Evolutionary conservation across 192 early-diverging fungal species (phyloP), one percentile per base, ranked within the genome.

Genomic region (Chytriomyces sp.): DNA sequence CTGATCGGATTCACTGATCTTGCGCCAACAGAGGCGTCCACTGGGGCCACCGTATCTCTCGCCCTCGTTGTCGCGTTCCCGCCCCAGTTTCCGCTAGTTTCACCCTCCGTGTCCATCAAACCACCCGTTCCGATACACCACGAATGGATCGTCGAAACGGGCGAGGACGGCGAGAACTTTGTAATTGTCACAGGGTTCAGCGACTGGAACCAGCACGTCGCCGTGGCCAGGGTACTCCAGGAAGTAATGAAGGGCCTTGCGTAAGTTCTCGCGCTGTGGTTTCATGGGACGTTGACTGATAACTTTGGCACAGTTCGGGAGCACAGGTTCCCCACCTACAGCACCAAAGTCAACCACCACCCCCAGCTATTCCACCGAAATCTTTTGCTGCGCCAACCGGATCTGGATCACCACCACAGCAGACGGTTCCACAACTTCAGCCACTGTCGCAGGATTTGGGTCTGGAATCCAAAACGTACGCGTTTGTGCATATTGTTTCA

Each of bases 391-490:
- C 33, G 25, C 25, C 41, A 65, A 25, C n/a, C 22, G 25, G 6
- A 17, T 39, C n/a, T 0, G 6, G 10, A 61, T 6, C n/a, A 61
- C 12, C 10, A 58, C 3, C 22, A 26, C 37, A 61, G 39, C 63
- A 12, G 12, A 22, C 25, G 5, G 22, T 33, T 22, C 63, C 22
- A 49, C 63, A 30, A 26, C 19, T 22, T 14, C 10, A 49, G n/a
- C 8, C 63, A 37, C 10, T 17, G 7, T 14, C 59, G 38, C 4
- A 25, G 28, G 34, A 65, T 41, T 49, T 10, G 28, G 49, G 14
- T 7, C 34, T 65, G 40, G 63, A 65, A 65, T 65, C 40, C 22
- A 65, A 65, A 39, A 52, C 33, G 63, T 65, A 26, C 8, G 38
- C 17, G 0, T 22, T 49, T 3, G 28, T 30, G 3, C 2, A 8